These are phyloP conservation scores for Botrytis squamosa DNA, from an alignment of 2,329 filamentous ascomycete species.

Conservation along the genomic window DNA sequence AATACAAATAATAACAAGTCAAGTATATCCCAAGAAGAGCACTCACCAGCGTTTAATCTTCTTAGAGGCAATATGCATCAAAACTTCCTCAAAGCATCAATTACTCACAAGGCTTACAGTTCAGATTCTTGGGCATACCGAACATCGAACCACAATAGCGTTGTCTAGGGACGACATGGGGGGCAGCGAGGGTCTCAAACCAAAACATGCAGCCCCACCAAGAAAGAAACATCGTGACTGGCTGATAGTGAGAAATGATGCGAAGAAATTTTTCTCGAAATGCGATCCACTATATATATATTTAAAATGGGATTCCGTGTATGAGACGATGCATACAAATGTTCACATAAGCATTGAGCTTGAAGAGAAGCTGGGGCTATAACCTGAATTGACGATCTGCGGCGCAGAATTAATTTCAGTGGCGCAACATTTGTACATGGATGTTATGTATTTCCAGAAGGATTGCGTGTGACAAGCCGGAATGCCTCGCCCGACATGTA, in stretches of 20 bases:
- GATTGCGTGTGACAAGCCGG: not conserved
- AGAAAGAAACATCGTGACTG: not conserved
- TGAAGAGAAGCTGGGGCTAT: not conserved
- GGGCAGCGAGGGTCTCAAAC: not conserved
- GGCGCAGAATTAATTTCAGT: not conserved
- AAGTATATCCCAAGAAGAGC: not conserved
- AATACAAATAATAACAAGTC: not conserved
- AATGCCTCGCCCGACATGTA: slow-evolving; percentile 2
- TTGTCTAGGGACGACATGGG: slow-evolving; percentile 5
- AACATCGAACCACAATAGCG: not conserved
- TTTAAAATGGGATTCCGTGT: not conserved
- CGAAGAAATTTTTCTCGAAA: slow-evolving; percentile 17
- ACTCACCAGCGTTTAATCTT: not conserved
- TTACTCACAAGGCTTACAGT: not conserved
- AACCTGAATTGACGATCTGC: not conserved
- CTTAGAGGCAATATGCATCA: not conserved
- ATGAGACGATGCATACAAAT: slow-evolving; percentile 1
- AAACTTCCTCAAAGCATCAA: not conserved
- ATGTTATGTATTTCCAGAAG: not conserved
- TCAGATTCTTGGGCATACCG: not conserved
- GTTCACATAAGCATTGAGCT: not conserved
- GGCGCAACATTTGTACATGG: not conserved
- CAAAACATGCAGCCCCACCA: slow-evolving; percentile 1
- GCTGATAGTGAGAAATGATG: not conserved
- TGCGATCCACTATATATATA: not conserved